These are phyloP conservation scores for Trematosphaeria pertusa DNA, from an alignment of 2,329 filamentous ascomycete species.

Conservation along the genomic window DNA sequence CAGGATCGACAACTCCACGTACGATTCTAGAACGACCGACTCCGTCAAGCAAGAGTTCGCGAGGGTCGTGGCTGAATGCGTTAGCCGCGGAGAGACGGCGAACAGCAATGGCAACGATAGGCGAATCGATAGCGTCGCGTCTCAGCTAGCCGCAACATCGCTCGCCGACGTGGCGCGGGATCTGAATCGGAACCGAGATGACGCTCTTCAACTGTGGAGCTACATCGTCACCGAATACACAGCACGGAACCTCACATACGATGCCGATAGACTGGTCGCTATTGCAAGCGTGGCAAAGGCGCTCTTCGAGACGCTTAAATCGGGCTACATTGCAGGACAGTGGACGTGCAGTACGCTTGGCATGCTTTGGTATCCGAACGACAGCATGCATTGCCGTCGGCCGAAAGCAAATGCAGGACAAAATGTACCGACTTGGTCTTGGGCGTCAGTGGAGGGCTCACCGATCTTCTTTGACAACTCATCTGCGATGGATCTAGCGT, in stretches of 20 bases:
- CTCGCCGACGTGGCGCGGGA: conserved; percentile 28
- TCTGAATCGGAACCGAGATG: conserved; percentile 28
- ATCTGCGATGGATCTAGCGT: conserved; percentile 46
- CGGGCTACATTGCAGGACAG: conserved; percentile 45
- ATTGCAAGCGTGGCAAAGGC: conserved; percentile 41
- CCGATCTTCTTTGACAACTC: conserved; percentile 45
- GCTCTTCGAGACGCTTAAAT: conserved; percentile 31
- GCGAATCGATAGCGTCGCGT: conserved; percentile 35
- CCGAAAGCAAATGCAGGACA: conserved; percentile 24
- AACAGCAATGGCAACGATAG: conserved; percentile 21
- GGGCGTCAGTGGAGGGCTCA: conserved; percentile 45
- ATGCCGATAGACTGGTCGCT: conserved; percentile 39
- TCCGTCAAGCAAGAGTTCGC: conserved; percentile 44
- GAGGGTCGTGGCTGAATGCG: conserved; percentile 28
- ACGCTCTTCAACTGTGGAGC: conserved; percentile 43
- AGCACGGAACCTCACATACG: conserved; percentile 41
- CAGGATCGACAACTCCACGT: conserved; percentile 36
- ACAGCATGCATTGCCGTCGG: conserved; percentile 33
- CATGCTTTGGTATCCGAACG: conserved; percentile 45
- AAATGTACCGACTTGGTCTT: conserved; percentile 45
- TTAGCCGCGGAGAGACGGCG: conserved; percentile 12
- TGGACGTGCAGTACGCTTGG: conserved; percentile 45
- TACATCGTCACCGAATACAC: conserved; percentile 47
- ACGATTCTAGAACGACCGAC: conserved; percentile 42
- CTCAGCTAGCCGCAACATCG: conserved; percentile 36